Conservation (phyloP, 768 basidiomycete species). For the Amanita jacksonii region DNA sequence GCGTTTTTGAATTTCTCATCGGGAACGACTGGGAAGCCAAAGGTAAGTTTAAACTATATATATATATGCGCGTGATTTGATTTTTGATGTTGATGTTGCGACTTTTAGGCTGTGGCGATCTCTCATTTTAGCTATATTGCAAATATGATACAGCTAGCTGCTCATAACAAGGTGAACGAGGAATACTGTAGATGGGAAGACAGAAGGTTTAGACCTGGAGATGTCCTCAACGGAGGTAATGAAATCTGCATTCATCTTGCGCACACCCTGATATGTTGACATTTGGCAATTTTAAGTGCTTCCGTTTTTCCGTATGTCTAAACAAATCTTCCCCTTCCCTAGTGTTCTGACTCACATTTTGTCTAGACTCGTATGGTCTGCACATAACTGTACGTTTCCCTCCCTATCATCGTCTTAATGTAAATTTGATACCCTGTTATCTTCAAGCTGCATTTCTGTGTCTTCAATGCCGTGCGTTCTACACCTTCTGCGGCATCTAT, state of each 20-base stretch:
- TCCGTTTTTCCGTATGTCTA: too few species aligned
- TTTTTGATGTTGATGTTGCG: not conserved
- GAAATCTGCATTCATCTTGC: constrained; percentile 8
- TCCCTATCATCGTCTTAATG: not conserved
- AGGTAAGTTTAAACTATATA: constrained; percentile 37
- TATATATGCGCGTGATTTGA: too few species aligned
- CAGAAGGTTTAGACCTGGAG: constrained; percentile 48
- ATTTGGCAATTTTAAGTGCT: too few species aligned
- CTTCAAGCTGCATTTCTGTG: constrained; percentile 40
- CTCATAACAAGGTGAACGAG: constrained; percentile 40
- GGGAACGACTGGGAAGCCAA: constrained; percentile 65
- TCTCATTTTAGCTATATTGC: constrained; percentile 50
- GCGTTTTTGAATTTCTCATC: constrained; percentile 69
- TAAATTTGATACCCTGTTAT: not conserved
- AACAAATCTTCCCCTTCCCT: too few species aligned
- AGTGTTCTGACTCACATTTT: not conserved
- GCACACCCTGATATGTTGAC: not conserved
- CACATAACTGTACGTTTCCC: constrained; percentile 40
- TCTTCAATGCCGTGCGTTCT: constrained; percentile 42
- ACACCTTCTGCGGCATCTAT: too few species aligned
- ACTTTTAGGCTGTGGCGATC: constrained; percentile 50
- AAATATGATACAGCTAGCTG: constrained; percentile 49
- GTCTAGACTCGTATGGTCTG: constrained; percentile 54
- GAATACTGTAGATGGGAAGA: constrained; percentile 34
- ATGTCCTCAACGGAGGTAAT: constrained; percentile 47